Evolutionary conservation across 805 yeast genomes (phyloP).

Genomic region (Metschnikowia bowlesiae): DNA sequence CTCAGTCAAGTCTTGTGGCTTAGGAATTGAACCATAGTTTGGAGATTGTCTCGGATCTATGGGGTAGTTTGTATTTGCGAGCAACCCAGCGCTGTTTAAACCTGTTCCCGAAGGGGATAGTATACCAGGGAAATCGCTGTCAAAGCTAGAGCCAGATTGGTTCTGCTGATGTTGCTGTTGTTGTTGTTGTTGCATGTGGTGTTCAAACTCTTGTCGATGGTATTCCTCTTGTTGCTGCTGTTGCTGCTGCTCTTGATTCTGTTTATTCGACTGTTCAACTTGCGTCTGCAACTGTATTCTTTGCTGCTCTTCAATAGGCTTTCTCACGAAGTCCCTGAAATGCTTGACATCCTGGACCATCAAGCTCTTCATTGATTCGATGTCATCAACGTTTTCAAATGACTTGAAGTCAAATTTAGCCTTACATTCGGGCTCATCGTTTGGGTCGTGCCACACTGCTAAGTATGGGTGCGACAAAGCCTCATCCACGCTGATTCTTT

Average conservation of each 20-base stretch:
- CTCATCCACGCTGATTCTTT: slow-evolving; percentile 81
- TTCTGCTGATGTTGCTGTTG: slow-evolving; percentile 5
- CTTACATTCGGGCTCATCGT: slow-evolving; percentile 82
- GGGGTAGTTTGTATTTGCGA: slow-evolving; percentile 4
- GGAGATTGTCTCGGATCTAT: slow-evolving; percentile 23
- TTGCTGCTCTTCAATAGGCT: slow-evolving; percentile 57
- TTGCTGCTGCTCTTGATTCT: slow-evolving; percentile 13
- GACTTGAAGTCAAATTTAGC: slow-evolving; percentile 75
- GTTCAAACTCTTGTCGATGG: slow-evolving; percentile 11
- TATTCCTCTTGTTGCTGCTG: slow-evolving; percentile 9
- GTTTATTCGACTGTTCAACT: slow-evolving; percentile 24
- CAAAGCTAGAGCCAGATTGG: slow-evolving; percentile 2
- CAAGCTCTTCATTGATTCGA: slow-evolving; percentile 69
- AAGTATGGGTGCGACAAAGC: slow-evolving; percentile 89
- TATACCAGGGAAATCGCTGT: slow-evolving; percentile 12
- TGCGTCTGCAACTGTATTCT: slow-evolving; percentile 36
- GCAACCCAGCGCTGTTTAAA: slow-evolving; percentile 19
- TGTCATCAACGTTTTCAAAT: slow-evolving; percentile 77
- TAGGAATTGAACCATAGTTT: slow-evolving; percentile 36
- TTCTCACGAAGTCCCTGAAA: slow-evolving; percentile 77
- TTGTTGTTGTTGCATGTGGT: slow-evolving; percentile 6
- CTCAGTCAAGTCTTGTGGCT: slow-evolving; percentile 42
- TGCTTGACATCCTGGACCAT: slow-evolving; percentile 74
- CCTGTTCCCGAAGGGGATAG: slow-evolving; percentile 12
- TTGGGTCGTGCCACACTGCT: slow-evolving; percentile 65